Percentiles rank a stretch among this genome's conserved stretches.
These are phyloP conservation scores for Arthroderma uncinatum DNA, from an alignment of 2,329 filamentous ascomycete genomes.

Conservation along the genomic window DNA sequence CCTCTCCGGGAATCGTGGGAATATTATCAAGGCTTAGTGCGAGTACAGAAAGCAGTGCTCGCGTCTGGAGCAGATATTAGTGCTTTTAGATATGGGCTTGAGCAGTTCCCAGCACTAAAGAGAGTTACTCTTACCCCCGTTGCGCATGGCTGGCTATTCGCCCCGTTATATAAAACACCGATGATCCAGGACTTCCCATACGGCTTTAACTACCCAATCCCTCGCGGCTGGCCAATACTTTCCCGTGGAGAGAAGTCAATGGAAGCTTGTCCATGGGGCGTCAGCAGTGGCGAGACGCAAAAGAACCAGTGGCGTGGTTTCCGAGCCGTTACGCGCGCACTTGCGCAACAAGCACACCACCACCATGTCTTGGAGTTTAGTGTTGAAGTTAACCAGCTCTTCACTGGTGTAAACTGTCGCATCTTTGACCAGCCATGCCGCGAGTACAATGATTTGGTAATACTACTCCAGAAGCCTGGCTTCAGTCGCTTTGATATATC, in stretches of 20 bases:
- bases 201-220: background rate
- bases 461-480: background rate
- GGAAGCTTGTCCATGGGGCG: too few species aligned
- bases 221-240: background rate
- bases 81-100: background rate
- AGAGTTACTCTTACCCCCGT: background rate
- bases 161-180: background rate
- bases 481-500: background rate
- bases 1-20: too few species aligned
- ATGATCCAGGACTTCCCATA: background rate
- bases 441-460: background rate
- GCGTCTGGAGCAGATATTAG: background rate
- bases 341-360: background rate
- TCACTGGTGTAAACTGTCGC: background rate
- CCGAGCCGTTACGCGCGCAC: background rate
- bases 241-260: background rate
- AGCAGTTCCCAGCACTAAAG: background rate
- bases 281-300: background rate
- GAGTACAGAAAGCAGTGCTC: background rate
- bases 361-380: background rate
- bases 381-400: background rate
- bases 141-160: background rate
- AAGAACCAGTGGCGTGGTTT: background rate
- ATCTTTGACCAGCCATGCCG: background rate
- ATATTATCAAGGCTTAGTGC: background rate